phyloP scores from a whole-genome alignment of 2,329 filamentous ascomycete species.

The Fusarium anguioides region DNA sequence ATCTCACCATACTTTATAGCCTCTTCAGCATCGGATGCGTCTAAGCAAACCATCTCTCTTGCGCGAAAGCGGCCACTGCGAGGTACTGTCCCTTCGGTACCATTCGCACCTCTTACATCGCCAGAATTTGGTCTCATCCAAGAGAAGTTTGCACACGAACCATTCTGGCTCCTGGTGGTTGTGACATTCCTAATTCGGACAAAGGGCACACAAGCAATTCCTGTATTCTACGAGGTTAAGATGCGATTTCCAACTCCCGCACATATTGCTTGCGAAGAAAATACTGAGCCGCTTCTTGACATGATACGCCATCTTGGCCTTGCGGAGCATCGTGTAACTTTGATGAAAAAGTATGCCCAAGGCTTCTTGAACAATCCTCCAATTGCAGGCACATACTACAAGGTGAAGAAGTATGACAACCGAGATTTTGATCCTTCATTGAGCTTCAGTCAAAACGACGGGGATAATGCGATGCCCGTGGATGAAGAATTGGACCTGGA shows the following conservation, averaged over 20 bases:
- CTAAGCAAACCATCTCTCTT: slow-evolving; percentile 17
- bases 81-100: slow-evolving; percentile 64
- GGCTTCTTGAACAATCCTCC: slow-evolving; percentile 76
- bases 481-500: slow-evolving; percentile 45
- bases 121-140: slow-evolving; percentile 82
- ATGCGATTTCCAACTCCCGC: slow-evolving; percentile 73
- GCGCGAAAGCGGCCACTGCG: slow-evolving; percentile 51
- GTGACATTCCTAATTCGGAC: slow-evolving; percentile 89
- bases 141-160: slow-evolving; percentile 78
- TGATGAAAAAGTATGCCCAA: slow-evolving; percentile 76
- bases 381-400: slow-evolving; percentile 63
- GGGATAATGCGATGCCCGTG: background rate
- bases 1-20: slow-evolving; percentile 51
- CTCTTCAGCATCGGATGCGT: slow-evolving; percentile 14
- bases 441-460: background rate
- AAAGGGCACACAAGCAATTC: slow-evolving; percentile 77
- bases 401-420: slow-evolving; percentile 60
- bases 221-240: slow-evolving; percentile 77
- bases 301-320: slow-evolving; percentile 79
- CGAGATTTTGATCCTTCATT: slow-evolving; percentile 46
- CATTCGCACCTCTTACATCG: slow-evolving; percentile 74
- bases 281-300: slow-evolving; percentile 61
- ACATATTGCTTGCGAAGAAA: slow-evolving; percentile 67
- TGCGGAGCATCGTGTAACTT: slow-evolving; percentile 72
- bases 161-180: slow-evolving; percentile 84